phyloP scores from a whole-genome alignment of 2,329 filamentous ascomycete genomes.

The Stachybotrys chartarum region DNA sequence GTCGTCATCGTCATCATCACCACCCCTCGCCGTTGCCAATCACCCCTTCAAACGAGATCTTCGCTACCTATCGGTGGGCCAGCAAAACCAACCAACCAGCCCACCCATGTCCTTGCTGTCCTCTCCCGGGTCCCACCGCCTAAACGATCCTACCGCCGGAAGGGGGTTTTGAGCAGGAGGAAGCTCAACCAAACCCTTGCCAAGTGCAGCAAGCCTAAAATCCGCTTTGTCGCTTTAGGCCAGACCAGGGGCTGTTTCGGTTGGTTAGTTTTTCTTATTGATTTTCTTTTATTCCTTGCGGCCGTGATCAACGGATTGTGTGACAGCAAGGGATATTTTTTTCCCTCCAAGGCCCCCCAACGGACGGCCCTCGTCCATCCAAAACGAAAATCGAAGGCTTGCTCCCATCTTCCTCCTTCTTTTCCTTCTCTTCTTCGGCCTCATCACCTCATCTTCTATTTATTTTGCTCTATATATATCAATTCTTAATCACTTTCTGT shows the following conservation, averaged over 20 bases:
- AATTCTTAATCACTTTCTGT: neutral
- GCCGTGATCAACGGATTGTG: neutral
- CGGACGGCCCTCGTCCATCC: neutral
- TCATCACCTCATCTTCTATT: neutral
- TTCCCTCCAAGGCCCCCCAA: neutral
- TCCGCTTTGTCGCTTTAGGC: neutral
- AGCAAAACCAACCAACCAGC: neutral
- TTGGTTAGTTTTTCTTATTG: neutral
- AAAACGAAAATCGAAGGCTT: neutral
- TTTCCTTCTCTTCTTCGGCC: neutral
- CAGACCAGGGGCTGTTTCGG: neutral
- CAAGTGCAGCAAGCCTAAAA: neutral
- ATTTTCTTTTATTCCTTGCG: neutral
- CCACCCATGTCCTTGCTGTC: neutral
- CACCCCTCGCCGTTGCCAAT: neutral
- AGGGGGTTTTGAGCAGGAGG: neutral
- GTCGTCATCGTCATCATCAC: neutral
- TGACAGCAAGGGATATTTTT: neutral
- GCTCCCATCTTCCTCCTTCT: neutral
- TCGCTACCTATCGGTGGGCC: neutral
- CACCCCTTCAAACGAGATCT: neutral
- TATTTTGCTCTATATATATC: neutral
- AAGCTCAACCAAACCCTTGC: neutral
- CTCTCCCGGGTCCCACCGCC: neutral
- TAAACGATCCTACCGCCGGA: constrained; percentile 1